phyloP scores from a whole-genome alignment of 768 basidiomycete genomes.

The Pisolithus marmoratus region DNA sequence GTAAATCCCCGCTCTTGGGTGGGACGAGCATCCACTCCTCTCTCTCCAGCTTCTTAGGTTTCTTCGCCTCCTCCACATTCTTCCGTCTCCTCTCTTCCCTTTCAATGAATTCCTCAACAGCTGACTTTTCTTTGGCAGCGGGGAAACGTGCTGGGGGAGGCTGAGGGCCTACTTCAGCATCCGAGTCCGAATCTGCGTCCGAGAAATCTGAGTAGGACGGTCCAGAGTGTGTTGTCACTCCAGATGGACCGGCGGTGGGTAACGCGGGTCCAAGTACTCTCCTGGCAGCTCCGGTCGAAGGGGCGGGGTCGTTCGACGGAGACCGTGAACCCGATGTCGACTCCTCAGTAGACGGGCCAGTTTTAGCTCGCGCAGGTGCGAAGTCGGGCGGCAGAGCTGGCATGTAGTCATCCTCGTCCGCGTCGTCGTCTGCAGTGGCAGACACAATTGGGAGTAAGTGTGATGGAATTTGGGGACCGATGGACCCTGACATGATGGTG shows the following conservation, averaged over 20 bases:
- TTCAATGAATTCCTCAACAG: constrained; percentile 79
- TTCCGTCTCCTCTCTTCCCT: constrained; percentile 74
- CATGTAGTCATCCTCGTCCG: constrained; percentile 60
- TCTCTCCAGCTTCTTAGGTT: constrained; percentile 73
- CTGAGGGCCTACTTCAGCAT: constrained; percentile 81
- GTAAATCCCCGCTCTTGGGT: constrained; percentile 71
- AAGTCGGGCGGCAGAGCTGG: constrained; percentile 76
- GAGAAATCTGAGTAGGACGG: constrained; percentile 17
- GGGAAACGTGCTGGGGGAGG: constrained; percentile 44
- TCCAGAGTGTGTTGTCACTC: neutral
- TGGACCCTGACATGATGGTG: constrained; percentile 35
- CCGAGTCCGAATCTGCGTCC: constrained; percentile 59
- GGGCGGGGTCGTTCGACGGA: neutral
- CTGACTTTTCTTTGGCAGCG: constrained; percentile 43
- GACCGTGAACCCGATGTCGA: neutral
- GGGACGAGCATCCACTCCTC: constrained; percentile 99
- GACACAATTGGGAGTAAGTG: constrained; percentile 32
- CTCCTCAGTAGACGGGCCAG: constrained; percentile 18
- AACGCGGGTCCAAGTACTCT: constrained; percentile 51
- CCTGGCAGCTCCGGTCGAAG: neutral
- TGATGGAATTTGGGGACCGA: constrained; percentile 54
- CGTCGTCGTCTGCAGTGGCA: constrained; percentile 18
- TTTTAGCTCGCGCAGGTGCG: constrained; percentile 35
- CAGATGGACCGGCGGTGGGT: constrained; percentile 26
- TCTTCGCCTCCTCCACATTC: constrained; percentile 70